phyloP scores from a whole-genome alignment of 768 basidiomycete species.

The Hericium erinaceus region DNA sequence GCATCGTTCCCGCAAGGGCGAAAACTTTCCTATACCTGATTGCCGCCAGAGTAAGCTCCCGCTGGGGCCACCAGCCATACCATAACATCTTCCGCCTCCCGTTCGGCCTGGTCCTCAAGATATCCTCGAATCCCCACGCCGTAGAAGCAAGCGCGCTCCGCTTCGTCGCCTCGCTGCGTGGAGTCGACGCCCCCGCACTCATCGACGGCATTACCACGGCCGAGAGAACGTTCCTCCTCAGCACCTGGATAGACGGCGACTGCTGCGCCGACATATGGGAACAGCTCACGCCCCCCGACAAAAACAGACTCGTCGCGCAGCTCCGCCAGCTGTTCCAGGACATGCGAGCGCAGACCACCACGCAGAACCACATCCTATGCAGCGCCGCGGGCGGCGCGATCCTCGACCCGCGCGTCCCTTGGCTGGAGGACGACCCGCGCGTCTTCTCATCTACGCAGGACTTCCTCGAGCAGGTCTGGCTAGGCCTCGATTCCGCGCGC shows the following conservation, averaged over 20 bases:
- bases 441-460: conserved; percentile 1
- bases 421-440: conserved; percentile 4
- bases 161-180: background rate
- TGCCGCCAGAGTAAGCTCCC: background rate
- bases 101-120: background rate
- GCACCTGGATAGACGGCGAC: conserved; percentile 10
- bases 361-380: background rate
- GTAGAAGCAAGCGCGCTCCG: background rate
- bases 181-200: conserved; percentile 3
- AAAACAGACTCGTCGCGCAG: background rate
- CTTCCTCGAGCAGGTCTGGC: conserved; percentile 1
- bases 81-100: background rate
- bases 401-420: conserved; percentile 12
- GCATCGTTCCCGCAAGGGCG: background rate
- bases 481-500: background rate
- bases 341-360: background rate
- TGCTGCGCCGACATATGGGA: conserved; percentile 6
- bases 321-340: background rate
- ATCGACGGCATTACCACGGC: conserved; percentile 1
- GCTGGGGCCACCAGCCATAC: background rate
- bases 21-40: background rate
- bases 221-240: conserved; percentile 1
- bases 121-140: background rate
- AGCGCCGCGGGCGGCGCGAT: conserved; percentile 2
- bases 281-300: conserved; percentile 5